A percentile compares a stretch with the other conserved stretches of the same genome.
Conservation (phyloP, 2,329 filamentous ascomycete species). For the Neonectria punicea region DNA sequence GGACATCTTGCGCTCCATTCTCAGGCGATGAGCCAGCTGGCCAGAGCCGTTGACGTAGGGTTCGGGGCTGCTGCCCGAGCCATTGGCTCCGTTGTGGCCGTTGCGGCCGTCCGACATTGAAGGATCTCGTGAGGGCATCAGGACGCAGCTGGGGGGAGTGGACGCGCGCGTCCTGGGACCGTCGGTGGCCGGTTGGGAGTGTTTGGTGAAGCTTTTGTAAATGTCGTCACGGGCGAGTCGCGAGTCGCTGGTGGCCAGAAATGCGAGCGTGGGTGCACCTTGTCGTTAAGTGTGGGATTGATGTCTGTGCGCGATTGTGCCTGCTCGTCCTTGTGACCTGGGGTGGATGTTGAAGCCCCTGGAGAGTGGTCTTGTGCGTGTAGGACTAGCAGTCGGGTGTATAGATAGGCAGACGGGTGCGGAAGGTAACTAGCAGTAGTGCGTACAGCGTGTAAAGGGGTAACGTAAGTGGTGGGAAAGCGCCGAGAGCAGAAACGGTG, state of each 20-base stretch:
- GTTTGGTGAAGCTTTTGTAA: conserved; percentile 1
- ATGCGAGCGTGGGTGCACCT: conserved; percentile 29
- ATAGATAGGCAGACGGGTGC: no score
- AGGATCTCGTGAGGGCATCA: conserved; percentile 36
- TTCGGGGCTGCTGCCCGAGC: conserved; percentile 40
- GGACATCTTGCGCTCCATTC: conserved; percentile 65
- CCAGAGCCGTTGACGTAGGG: conserved; percentile 50
- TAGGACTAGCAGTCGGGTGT: background rate
- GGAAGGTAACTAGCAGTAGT: background rate
- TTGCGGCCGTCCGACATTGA: conserved; percentile 40
- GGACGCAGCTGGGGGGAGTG: conserved; percentile 18
- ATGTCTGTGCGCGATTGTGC: conserved; percentile 22
- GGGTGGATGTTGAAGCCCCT: background rate
- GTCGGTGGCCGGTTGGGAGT: conserved; percentile 3
- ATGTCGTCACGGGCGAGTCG: conserved; percentile 21
- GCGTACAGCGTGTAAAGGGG: background rate
- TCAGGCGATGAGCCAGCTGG: conserved; percentile 50
- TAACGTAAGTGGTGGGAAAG: background rate
- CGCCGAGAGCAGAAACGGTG: background rate
- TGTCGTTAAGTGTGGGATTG: conserved; percentile 17
- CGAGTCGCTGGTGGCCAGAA: conserved; percentile 14
- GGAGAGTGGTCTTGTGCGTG: conserved; percentile 6
- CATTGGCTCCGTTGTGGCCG: conserved; percentile 31
- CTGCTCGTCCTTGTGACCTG: conserved; percentile 14
- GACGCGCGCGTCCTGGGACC: conserved; percentile 23